Conservation (phyloP, 2,329 filamentous ascomycete genomes). For the Phialemonium atrogriseum region DNA sequence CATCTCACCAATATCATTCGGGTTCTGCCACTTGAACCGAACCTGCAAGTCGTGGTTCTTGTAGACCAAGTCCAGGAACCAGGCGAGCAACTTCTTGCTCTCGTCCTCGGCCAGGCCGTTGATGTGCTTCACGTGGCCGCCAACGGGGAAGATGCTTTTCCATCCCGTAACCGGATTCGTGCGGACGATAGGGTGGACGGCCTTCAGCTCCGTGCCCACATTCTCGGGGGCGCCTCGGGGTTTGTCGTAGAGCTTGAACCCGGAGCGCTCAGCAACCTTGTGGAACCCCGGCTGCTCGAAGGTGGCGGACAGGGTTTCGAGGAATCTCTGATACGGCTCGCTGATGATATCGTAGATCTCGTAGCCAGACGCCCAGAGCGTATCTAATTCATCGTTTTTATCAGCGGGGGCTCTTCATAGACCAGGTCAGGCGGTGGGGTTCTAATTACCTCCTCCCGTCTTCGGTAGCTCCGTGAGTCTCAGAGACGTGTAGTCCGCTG, state of each 20-base stretch:
- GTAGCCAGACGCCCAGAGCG: slow-evolving; percentile 34
- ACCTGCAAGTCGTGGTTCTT: slow-evolving; percentile 43
- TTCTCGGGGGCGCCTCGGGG: slow-evolving; percentile 46
- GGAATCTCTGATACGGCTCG: slow-evolving; percentile 36
- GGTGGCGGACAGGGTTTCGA: slow-evolving; percentile 34
- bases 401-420: neutral
- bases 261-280: slow-evolving; percentile 26
- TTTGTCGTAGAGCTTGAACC: slow-evolving; percentile 35
- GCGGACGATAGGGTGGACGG: slow-evolving; percentile 47
- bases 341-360: slow-evolving; percentile 41
- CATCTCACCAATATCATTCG: slow-evolving; percentile 30
- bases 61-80: slow-evolving; percentile 30
- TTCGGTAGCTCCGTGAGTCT: slow-evolving; percentile 38
- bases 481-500: slow-evolving; percentile 45
- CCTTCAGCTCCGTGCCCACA: slow-evolving; percentile 37
- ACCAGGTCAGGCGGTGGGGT: neutral
- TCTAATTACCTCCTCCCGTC: slow-evolving; percentile 22
- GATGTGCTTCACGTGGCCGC: slow-evolving; percentile 31
- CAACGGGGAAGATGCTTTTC: slow-evolving; percentile 43
- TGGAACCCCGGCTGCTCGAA: slow-evolving; percentile 34
- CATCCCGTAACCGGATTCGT: slow-evolving; percentile 58
- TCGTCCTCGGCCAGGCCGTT: slow-evolving; percentile 34
- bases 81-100: slow-evolving; percentile 30
- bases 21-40: slow-evolving; percentile 34
- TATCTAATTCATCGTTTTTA: too few species aligned